Evolutionary conservation across 306 rosid genomes (phyloP).

Genomic region (Quercus agrifolia): DNA sequence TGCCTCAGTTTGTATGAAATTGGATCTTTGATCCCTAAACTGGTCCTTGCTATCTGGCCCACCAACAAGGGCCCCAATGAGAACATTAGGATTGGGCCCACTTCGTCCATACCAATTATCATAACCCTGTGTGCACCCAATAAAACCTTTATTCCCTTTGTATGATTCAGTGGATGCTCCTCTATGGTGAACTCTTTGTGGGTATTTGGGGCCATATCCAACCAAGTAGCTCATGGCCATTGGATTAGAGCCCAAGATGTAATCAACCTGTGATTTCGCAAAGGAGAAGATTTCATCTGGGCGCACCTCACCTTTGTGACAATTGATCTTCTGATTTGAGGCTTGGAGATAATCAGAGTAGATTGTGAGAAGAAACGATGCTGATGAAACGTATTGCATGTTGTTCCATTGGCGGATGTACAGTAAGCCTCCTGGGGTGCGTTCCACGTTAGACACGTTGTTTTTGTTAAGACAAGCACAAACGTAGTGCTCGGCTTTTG

Average conservation of each 20-base stretch:
- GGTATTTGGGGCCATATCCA: constrained; percentile 52
- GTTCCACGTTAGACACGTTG: constrained; percentile 50
- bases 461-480: constrained; percentile 62
- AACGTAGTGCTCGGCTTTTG: constrained; percentile 59
- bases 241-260: constrained; percentile 81
- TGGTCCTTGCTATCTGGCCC: constrained; percentile 61
- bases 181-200: constrained; percentile 68
- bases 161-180: constrained; percentile 75
- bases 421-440: constrained; percentile 79
- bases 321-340: constrained; percentile 39
- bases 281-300: constrained; percentile 42
- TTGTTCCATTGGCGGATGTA: constrained; percentile 82
- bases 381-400: constrained; percentile 67
- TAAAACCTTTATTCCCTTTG: constrained; percentile 44
- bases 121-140: constrained; percentile 81
- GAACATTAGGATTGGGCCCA: constrained; percentile 55
- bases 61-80: constrained; percentile 75
- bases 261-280: constrained; percentile 73
- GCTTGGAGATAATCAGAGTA: constrained; percentile 57
- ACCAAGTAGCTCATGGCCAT: constrained; percentile 63
- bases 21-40: constrained; percentile 56
- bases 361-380: constrained; percentile 59
- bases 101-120: constrained; percentile 54
- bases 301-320: constrained; percentile 32
- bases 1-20: constrained; percentile 75